Base-by-base conservation (phyloP, 305 asterid species). In the Solanum hybrid region DNA sequence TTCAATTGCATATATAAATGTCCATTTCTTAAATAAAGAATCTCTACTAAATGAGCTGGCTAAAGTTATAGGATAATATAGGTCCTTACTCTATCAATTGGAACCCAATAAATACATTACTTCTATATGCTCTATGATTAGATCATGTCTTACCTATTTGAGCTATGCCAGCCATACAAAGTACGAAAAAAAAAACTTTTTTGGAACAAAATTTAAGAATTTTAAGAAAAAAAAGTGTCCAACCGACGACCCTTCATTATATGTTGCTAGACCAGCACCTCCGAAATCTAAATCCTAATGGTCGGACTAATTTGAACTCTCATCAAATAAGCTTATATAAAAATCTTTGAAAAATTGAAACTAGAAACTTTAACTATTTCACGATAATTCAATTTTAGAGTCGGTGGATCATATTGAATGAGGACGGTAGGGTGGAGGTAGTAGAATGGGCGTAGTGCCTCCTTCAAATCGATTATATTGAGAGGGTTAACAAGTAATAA, bases 11-110 rank as follows among this genome's bases (percentile, higher is more conserved):
- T 79, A 35, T 29, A 51, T 61, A 61, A 61, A 80, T 87, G 80
- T 61, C 46, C 84, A 75, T 39, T 40, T 75, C 84, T 35, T 35
- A 39, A 40, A 86, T 34, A 71, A 29, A 26, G 81, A 88, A 88
- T 89, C 91, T 89, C 79, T 78, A 77, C 74, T 90, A 64, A 36
- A 88, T 91, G 92, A 91, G 94, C 90, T 89, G 92, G 76, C 79
- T 36, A 73, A 87, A 42, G 74, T 31, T 79, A 89, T 29, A 42
- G 26, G 64, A 14, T 14, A 14, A 74, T 39, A 26, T 24, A 88
- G 89, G 79, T 88, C 90, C 89, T 88, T 90, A 77, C 75, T 64
- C 87, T 83, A 83, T 83, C 74, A 91, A 90, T 83, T 90, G 88
- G 80, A 85, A 85, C 90, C 86, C 82, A 75, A 80, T 61, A 74